These are phyloP conservation scores for Angomonas deanei DNA, from an alignment of 208 protist species.

Conservation along the genomic window DNA sequence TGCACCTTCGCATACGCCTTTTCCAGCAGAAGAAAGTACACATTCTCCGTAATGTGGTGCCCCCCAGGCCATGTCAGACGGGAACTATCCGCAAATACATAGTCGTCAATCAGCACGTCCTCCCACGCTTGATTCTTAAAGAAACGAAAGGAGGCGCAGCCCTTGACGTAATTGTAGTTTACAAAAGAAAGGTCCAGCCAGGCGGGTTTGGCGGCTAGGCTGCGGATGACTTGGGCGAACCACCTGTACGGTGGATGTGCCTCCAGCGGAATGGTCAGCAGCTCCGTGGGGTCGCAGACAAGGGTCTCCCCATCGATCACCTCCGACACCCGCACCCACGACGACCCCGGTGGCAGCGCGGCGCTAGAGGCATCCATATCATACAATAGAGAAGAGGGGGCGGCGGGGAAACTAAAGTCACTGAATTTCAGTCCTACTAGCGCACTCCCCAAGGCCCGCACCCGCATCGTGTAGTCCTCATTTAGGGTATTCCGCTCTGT, in stretches of 20 bases:
- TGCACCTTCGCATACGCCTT: slow-evolving; percentile 92
- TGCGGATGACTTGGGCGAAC: slow-evolving; percentile 72
- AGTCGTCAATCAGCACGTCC: slow-evolving; percentile 85
- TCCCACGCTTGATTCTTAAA: slow-evolving; percentile 76
- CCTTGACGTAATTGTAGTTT: slow-evolving; percentile 56
- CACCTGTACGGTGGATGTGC: slow-evolving; percentile 31
- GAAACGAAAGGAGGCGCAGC: slow-evolving; percentile 83
- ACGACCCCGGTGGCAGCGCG: slow-evolving; percentile 42
- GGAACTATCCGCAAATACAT: slow-evolving; percentile 60
- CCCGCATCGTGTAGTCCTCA: slow-evolving; percentile 1
- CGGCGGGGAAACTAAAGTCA: slow-evolving; percentile 81
- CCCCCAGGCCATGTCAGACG: slow-evolving; percentile 8
- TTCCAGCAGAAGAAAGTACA: slow-evolving; percentile 80
- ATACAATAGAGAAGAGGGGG: slow-evolving; percentile 67
- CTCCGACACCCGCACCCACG: slow-evolving; percentile 35
- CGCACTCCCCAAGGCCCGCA: slow-evolving; percentile 1
- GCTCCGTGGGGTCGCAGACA: neutral
- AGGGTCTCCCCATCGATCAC: slow-evolving; percentile 16
- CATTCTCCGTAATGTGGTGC: slow-evolving; percentile 16
- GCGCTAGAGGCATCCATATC: slow-evolving; percentile 45
- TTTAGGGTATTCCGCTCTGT: slow-evolving; percentile 3
- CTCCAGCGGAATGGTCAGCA: neutral
- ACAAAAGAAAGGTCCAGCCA: slow-evolving; percentile 57
- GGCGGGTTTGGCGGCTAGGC: slow-evolving; percentile 55
- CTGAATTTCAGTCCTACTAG: slow-evolving; percentile 29